Evolutionary conservation across 2,329 filamentous ascomycete genomes (phyloP).

Genomic region (Trichoderma brevicompactum): DNA sequence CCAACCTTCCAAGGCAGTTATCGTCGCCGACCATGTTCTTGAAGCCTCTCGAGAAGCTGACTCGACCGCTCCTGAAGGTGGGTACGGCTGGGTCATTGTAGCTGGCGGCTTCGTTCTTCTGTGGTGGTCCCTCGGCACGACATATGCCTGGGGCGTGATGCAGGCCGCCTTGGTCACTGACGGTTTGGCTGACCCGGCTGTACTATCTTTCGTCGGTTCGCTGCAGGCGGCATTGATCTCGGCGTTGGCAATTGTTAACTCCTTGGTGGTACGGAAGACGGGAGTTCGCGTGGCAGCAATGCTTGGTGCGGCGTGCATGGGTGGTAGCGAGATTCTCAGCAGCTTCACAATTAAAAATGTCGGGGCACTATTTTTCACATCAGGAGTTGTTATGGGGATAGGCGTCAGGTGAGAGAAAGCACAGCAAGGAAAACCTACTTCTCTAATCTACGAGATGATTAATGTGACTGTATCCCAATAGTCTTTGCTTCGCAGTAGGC

Average conservation of each 20-base stretch:
- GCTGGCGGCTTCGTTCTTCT: conserved; percentile 34
- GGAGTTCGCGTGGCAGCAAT: conserved; percentile 53
- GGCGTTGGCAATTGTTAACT: conserved; percentile 55
- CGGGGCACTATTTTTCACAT: conserved; percentile 38
- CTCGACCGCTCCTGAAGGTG: conserved; percentile 35
- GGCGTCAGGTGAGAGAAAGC: conserved; percentile 36
- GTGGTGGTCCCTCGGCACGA: conserved; percentile 58
- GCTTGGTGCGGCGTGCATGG: conserved; percentile 55
- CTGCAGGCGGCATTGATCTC: conserved; percentile 54
- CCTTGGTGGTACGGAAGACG: conserved; percentile 52
- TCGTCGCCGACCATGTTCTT: conserved; percentile 11
- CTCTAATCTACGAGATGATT: not conserved
- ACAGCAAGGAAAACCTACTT: not conserved
- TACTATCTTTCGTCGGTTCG: conserved; percentile 63
- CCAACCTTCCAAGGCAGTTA: not conserved
- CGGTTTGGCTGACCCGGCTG: conserved; percentile 53
- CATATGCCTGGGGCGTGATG: conserved; percentile 64
- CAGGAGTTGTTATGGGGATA: conserved; percentile 34
- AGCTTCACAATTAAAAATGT: conserved; percentile 37
- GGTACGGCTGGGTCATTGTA: conserved; percentile 39
- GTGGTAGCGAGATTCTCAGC: conserved; percentile 49
- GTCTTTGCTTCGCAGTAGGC: conserved; percentile 38
- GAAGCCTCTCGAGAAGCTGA: conserved; percentile 24
- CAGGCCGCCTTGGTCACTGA: conserved; percentile 59
- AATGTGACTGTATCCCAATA: not conserved